phyloP scores from a whole-genome alignment of 495 filamentous ascomycete genomes.

The Podospora bellae-mahoneyi region DNA sequence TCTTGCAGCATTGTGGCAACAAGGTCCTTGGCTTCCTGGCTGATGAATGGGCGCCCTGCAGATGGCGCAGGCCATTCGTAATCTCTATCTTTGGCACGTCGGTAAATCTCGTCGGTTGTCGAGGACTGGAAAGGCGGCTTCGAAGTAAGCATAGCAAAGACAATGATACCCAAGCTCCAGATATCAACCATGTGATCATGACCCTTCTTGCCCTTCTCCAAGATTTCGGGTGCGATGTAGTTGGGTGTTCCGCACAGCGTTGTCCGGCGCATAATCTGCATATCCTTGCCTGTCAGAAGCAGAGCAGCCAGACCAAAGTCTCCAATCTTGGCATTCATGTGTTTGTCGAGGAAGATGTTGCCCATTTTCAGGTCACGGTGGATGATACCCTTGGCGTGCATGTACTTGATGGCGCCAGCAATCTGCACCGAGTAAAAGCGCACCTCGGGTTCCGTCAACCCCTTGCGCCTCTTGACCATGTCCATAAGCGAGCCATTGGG shows the following conservation, averaged over 20 bases:
- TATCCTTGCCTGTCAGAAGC: slow-evolving; percentile 79
- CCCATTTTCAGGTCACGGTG: slow-evolving; percentile 98
- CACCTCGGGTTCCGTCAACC: slow-evolving; percentile 84
- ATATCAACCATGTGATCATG: slow-evolving; percentile 91
- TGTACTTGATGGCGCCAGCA: slow-evolving; percentile 92
- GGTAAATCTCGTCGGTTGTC: slow-evolving; percentile 82
- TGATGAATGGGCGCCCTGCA: slow-evolving; percentile 49
- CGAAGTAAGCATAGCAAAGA: slow-evolving; percentile 91
- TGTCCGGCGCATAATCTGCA: slow-evolving; percentile 68
- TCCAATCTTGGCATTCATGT: slow-evolving; percentile 97
- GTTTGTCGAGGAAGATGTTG: slow-evolving; percentile 89
- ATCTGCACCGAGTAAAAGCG: slow-evolving; percentile 90
- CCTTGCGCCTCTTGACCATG: slow-evolving; percentile 86
- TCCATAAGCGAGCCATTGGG: slow-evolving; percentile 98
- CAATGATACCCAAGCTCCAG: slow-evolving; percentile 95
- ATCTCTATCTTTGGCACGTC: slow-evolving; percentile 63
- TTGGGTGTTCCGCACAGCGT: slow-evolving; percentile 97
- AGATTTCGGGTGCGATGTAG: slow-evolving; percentile 95
- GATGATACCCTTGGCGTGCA: slow-evolving; percentile 90
- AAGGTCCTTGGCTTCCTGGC: slow-evolving; percentile 67
- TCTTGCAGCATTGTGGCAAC: slow-evolving; percentile 72
- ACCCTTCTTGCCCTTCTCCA: slow-evolving; percentile 78
- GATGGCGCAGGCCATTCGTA: slow-evolving; percentile 71
- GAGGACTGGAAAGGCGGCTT: slow-evolving; percentile 85
- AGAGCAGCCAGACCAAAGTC: slow-evolving; percentile 97